phyloP scores from a whole-genome alignment of 129 eudicot species.

The Pseudognaphalium luteoalbum region DNA sequence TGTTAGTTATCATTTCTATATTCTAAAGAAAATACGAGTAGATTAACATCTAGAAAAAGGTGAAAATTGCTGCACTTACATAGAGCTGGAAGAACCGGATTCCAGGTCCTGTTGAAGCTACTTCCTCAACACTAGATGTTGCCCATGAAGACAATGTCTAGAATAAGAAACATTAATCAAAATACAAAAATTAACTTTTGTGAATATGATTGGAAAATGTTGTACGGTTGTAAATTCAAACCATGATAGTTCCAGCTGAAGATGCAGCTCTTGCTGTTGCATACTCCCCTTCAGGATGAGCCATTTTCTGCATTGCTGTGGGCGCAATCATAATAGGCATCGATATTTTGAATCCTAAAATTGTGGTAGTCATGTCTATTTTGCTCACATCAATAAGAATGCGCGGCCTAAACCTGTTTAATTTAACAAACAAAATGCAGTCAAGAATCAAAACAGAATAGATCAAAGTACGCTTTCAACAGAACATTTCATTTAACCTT shows the following conservation, averaged over 20 bases:
- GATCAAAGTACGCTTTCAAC: background rate
- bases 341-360: conserved; percentile 82
- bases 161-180: conserved; percentile 1
- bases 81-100: conserved; percentile 96
- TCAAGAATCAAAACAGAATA: conserved; percentile 10
- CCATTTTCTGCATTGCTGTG: conserved; percentile 94
- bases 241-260: conserved; percentile 94
- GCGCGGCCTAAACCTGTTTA: conserved; percentile 81
- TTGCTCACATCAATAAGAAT: conserved; percentile 91
- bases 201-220: background rate
- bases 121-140: conserved; percentile 97
- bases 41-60: background rate
- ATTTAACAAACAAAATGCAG: background rate
- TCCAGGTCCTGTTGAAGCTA: conserved; percentile 94
- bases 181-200: conserved; percentile 4
- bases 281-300: conserved; percentile 97
- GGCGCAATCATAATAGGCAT: conserved; percentile 99
- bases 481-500: background rate
- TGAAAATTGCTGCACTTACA: conserved; percentile 48
- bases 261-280: conserved; percentile 99
- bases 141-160: conserved; percentile 93
- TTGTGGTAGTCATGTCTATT: conserved; percentile 77
- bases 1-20: background rate
- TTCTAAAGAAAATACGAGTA: background rate
- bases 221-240: conserved; percentile 28